These are phyloP conservation scores for Trichomonas tenax DNA, from an alignment of 208 protist genomes.

Conservation along the genomic window DNA sequence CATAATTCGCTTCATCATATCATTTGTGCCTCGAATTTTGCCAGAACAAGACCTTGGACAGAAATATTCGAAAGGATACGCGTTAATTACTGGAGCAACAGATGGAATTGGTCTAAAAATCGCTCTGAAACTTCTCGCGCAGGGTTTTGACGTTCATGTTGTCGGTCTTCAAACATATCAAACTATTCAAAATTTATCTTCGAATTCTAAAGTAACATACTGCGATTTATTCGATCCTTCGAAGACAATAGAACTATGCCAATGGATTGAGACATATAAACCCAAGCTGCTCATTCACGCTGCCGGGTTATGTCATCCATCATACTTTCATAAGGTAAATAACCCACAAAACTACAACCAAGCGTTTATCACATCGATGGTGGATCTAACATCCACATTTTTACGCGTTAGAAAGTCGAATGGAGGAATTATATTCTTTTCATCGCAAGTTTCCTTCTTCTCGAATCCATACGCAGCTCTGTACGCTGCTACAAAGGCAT, in stretches of 20 bases:
- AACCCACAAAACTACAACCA: background rate
- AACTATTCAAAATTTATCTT: background rate
- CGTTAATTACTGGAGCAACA: background rate
- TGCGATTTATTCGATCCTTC: background rate
- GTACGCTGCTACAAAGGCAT: background rate
- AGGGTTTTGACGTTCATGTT: background rate
- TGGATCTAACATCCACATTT: background rate
- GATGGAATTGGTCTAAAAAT: conserved; percentile 11
- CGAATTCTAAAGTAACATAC: background rate
- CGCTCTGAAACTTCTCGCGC: background rate
- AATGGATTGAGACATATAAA: background rate
- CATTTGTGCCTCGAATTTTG: background rate
- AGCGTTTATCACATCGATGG: background rate
- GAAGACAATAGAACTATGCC: background rate
- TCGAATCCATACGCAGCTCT: background rate
- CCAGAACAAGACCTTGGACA: background rate
- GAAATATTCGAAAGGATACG: background rate
- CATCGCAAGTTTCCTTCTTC: conserved; percentile 8
- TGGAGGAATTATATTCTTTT: conserved; percentile 15
- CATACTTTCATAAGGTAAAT: background rate
- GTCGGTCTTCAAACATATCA: background rate
- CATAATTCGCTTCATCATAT: background rate
- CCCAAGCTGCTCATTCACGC: background rate
- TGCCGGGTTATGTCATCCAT: background rate
- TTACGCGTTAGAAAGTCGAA: background rate